Percentiles rank a stretch among this genome's conserved stretches.
Evolutionary conservation across 2,329 filamentous ascomycete species (phyloP).

Genomic region (Aureobasidium zeae): DNA sequence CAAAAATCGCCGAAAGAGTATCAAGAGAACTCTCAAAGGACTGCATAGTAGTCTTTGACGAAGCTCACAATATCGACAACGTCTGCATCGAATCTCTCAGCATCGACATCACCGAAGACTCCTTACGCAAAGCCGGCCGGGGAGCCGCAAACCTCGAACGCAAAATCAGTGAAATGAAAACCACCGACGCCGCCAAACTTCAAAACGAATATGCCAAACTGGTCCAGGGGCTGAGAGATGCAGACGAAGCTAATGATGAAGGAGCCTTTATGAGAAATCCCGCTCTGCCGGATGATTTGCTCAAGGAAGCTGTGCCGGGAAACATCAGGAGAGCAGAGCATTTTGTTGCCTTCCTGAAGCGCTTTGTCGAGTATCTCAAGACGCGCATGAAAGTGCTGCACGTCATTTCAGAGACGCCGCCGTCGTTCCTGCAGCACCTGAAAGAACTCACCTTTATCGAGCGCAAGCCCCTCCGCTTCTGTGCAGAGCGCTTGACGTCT

Average conservation of each 20-base stretch:
- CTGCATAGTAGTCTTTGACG: conserved; percentile 96
- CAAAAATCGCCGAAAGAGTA: conserved; percentile 92
- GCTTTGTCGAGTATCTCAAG: conserved; percentile 92
- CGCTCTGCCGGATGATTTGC: conserved; percentile 80
- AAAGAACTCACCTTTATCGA: conserved; percentile 97
- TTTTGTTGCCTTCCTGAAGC: conserved; percentile 86
- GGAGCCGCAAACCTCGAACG: conserved; percentile 85
- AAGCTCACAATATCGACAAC: conserved; percentile 99
- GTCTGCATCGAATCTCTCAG: conserved; percentile 97
- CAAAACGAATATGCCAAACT: conserved; percentile 94
- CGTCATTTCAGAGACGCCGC: conserved; percentile 92
- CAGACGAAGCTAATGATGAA: conserved; percentile 82
- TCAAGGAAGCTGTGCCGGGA: conserved; percentile 91
- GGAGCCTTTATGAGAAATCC: conserved; percentile 97
- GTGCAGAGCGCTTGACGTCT: conserved; percentile 86
- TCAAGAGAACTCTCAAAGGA: conserved; percentile 95
- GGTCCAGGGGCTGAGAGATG: conserved; percentile 79
- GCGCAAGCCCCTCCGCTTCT: conserved; percentile 88
- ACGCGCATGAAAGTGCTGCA: conserved; percentile 97
- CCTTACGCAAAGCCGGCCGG: conserved; percentile 77
- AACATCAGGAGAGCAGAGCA: conserved; percentile 95
- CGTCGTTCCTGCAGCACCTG: conserved; percentile 84
- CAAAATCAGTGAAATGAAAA: conserved; percentile 88
- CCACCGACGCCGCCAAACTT: conserved; percentile 87
- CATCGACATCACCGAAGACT: conserved; percentile 94